Conservation (phyloP, 371 early-diverging fungal genomes). For the Dichotomocladium elegans region DNA sequence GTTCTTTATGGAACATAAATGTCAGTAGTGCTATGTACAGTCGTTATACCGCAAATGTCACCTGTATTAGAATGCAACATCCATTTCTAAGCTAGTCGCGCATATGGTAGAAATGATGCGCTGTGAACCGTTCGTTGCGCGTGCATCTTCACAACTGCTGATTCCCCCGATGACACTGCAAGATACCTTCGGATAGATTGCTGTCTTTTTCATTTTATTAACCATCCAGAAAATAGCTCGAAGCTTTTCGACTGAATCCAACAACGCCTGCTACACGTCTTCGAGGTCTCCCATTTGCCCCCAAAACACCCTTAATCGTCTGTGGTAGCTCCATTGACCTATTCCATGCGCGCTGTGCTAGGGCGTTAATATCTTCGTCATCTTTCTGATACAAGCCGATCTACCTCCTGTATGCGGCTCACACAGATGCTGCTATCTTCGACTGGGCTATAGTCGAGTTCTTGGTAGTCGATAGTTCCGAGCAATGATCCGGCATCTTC, state of each 20-base stretch:
- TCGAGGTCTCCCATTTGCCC: conserved; percentile 1
- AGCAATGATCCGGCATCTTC: neutral
- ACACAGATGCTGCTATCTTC: neutral
- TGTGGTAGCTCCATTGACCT: neutral
- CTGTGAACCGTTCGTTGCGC: no score
- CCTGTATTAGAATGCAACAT: no score
- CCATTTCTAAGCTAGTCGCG: no score
- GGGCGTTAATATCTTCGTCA: neutral
- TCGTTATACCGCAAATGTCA: no score
- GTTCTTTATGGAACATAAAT: no score
- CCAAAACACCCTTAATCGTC: neutral
- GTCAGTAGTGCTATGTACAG: no score
- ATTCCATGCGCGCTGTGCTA: neutral
- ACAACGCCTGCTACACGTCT: neutral
- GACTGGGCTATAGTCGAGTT: neutral
- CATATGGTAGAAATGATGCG: no score
- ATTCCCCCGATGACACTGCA: no score
- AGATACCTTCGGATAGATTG: no score
- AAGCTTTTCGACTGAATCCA: neutral
- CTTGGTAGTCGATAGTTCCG: neutral
- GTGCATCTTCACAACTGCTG: no score
- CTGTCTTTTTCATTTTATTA: no score
- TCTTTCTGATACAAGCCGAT: neutral
- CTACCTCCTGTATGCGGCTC: neutral
- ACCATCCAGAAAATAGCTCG: neutral